Evolutionary conservation across 129 eudicot genomes (phyloP).

Genomic region (Saussurea involucrata): DNA sequence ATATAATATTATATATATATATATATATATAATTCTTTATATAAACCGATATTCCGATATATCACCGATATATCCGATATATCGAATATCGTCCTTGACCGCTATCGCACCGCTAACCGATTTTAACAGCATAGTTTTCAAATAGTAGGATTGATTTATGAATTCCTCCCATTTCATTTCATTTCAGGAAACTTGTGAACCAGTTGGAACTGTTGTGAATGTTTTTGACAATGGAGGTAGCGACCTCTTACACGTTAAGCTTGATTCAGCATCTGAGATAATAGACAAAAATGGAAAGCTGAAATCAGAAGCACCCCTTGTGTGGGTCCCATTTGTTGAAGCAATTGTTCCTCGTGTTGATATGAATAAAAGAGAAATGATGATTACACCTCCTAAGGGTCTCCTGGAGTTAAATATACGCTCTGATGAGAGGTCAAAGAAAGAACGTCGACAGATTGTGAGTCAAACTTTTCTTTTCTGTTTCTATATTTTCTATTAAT

Average conservation of each 20-base stretch:
- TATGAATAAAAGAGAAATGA: slow-evolving; percentile 75
- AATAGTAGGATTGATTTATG: neutral
- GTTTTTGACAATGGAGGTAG: slow-evolving; percentile 86
- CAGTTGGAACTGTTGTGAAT: slow-evolving; percentile 78
- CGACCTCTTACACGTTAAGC: slow-evolving; percentile 85
- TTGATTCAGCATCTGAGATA: slow-evolving; percentile 37
- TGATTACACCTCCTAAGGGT: slow-evolving; percentile 94
- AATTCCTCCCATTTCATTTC: slow-evolving; percentile 3
- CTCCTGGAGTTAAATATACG: slow-evolving; percentile 88
- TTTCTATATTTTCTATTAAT: neutral
- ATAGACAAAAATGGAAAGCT: slow-evolving; percentile 40
- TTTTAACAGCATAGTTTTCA: too few species aligned
- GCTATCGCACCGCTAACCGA: too few species aligned
- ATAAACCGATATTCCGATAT: too few species aligned
- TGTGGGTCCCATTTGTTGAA: slow-evolving; percentile 95
- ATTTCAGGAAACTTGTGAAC: slow-evolving; percentile 78
- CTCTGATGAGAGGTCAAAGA: slow-evolving; percentile 82
- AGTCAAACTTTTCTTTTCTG: slow-evolving; percentile 42
- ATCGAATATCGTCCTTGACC: too few species aligned
- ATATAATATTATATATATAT: too few species aligned
- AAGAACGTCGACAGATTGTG: slow-evolving; percentile 88
- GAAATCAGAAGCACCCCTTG: slow-evolving; percentile 62
- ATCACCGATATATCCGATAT: too few species aligned
- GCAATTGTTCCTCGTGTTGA: slow-evolving; percentile 91
- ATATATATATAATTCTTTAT: too few species aligned